Base-by-base conservation (phyloP, 2,329 filamentous ascomycete genomes). In the Torrubiellomyces zombiae region DNA sequence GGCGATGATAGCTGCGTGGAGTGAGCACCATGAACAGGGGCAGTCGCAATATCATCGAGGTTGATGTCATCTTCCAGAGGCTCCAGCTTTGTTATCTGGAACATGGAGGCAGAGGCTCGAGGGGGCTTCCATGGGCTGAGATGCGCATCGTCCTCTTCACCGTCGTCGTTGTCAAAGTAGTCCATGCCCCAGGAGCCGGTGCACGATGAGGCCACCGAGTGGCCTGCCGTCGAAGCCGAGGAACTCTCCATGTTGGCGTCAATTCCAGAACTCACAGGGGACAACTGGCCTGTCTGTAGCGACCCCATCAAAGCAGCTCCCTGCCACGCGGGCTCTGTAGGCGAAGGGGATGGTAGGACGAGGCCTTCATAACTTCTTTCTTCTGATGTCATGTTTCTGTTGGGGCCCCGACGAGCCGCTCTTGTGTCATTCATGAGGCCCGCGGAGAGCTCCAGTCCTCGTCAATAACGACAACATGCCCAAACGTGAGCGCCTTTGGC, bases 51-150 rank as follows among this genome's bases (percentile, higher is more conserved):
- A 15, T 67, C 57, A 23, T 60, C 53, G 33, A 72, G 51, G 24
- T 59, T 55, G 30, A 69, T 53, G 29, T 62, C 60, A 29, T 72
- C 62, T 23, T 73, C 67, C 23, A 53, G 31, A 3, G 66, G 64
- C 36, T 73, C 68, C 8, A 65, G 37, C 41, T 74, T 74, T 6
- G 64, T 62, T 57, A 26, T 60, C 57, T 5, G 55, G 50, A 20
- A 40, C 47, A 16, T 52, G 55, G 21, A 65, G 60, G 61, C 60
- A 65, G 19, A 53, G 52, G 24, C 64, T 58, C 61, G 60, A 67
- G 21, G 48, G 42, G 26, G 47, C 42, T 16, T 61, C 56, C n/a
- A n/a, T n/a, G n/a, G n/a, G n/a, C n/a, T n/a, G n/a, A n/a, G n/a
- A n/a, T n/a, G n/a, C n/a, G n/a, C n/a, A n/a, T n/a, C n/a, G n/a